Base-by-base conservation (phyloP, 352 stramenopile species). In the Pythium aphanidermatum region DNA sequence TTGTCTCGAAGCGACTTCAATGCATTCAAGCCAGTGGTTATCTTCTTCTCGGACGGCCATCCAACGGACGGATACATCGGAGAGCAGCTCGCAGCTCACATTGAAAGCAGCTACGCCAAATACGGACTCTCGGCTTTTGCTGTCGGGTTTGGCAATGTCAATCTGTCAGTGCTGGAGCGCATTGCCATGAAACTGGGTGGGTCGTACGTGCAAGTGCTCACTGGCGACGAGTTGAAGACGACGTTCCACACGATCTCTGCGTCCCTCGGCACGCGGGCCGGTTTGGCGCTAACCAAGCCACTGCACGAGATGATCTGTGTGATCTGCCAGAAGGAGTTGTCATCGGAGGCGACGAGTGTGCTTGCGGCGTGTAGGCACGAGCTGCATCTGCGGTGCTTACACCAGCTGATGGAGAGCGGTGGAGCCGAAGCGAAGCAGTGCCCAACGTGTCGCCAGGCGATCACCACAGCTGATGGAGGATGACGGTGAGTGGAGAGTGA, bases 41-140 rank as follows among this genome's bases (percentile, higher is more conserved):
- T 93, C 13, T 90, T 93, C 36, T 91, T 93, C 46, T 86, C 76
- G 11, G 77, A 92, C 34, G 81, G 77, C 0, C 67, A 84, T 5
- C 80, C 80, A 2, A 41, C 26, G 9, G 71, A 87, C 36, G 49
- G 59, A 0, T 4, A 45, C 11, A 51, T 69, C 20, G 76, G 77
- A 4, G 72, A 83, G 28, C 48, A 69, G 21, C 26, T 90, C n/a
- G 77, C 71, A 1, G 46, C 31, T 2, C 68, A 90, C 25, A 79
- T 92, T 25, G 28, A 55, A n/a, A 24, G 45, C 0, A 70, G 40
- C 21, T 93, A 87, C 46, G 65, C 61, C 3, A 80, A 70, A 53
- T 79, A 88, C 30, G 71, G 63, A 0, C 42, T 92, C 3, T 46
- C 79, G 34, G 64, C 72, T 0, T 91, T 83, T 46, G 64, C 68